Percentiles rank a stretch among this genome's conserved stretches.
Conservation (phyloP, 2,329 filamentous ascomycete genomes). For the Fusarium setosum region DNA sequence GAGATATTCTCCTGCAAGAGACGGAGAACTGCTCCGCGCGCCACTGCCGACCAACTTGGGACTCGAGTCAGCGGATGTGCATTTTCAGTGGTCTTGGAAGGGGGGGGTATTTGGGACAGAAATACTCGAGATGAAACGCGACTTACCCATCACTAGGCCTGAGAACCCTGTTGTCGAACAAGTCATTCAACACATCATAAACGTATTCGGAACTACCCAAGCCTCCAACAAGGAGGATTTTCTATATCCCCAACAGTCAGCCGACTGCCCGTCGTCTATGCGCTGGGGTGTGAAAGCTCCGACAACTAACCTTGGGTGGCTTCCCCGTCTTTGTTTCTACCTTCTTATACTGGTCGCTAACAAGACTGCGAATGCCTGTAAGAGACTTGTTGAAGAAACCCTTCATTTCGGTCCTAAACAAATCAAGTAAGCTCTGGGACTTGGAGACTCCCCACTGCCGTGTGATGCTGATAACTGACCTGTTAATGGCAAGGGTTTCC, state of each 20-base stretch:
- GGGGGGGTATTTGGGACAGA: no score
- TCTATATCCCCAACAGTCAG: not conserved
- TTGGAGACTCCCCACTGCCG: no score
- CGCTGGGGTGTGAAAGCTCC: no score
- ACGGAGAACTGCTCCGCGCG: not conserved
- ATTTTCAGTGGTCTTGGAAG: no score
- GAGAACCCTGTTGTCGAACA: no score
- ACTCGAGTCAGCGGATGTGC: no score
- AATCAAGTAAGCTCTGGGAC: not conserved
- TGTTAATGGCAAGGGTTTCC: no score
- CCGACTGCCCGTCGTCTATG: not conserved
- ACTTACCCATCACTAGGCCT: no score
- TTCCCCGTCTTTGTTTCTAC: not conserved
- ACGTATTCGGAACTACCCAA: slow-evolving; percentile 1
- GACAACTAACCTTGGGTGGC: slow-evolving; percentile 3
- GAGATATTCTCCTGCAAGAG: not conserved
- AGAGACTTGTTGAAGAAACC: slow-evolving; percentile 4
- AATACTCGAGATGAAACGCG: no score
- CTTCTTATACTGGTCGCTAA: not conserved
- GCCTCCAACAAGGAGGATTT: slow-evolving; percentile 11
- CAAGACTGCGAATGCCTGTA: slow-evolving; percentile 2
- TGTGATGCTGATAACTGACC: no score
- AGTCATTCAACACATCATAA: not conserved
- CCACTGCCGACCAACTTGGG: not conserved
- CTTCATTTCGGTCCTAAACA: slow-evolving; percentile 4